These are phyloP conservation scores for Diutina pseudorugosa DNA, from an alignment of 1,139 yeast genomes.

Conservation along the genomic window DNA sequence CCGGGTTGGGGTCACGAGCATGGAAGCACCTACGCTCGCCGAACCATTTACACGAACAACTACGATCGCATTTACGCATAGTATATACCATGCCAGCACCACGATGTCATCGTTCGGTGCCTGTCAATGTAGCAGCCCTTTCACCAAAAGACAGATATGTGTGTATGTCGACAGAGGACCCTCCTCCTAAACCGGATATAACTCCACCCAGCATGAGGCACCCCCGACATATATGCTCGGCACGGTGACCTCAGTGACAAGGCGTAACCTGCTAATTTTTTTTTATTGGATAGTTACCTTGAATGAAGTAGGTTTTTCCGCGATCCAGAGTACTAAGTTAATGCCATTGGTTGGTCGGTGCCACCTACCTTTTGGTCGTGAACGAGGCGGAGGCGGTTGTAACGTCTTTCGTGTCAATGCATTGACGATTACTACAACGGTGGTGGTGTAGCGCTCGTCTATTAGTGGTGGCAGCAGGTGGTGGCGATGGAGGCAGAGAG, in stretches of 20 bases:
- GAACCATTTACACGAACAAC: neutral
- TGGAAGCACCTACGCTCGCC: no score
- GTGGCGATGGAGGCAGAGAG: neutral
- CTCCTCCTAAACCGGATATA: neutral
- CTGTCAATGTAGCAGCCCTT: no score
- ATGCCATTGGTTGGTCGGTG: no score
- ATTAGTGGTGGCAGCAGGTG: neutral
- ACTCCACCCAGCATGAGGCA: neutral
- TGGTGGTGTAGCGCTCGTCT: neutral
- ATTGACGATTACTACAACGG: neutral
- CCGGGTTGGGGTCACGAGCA: neutral
- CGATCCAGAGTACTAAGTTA: no score
- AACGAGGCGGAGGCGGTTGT: no score
- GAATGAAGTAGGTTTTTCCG: no score
- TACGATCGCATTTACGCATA: neutral
- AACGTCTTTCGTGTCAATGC: no score
- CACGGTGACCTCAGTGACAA: neutral
- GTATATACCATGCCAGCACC: no score
- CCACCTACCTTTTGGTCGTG: no score
- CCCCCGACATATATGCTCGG: neutral
- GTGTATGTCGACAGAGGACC: neutral
- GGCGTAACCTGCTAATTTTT: neutral
- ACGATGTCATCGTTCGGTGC: neutral
- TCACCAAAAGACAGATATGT: no score
- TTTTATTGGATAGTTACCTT: no score